A percentile compares a stretch with the other conserved stretches of the same genome.
Evolutionary conservation across 768 basidiomycete genomes (phyloP).

Genomic region (Auriscalpium microsporum): DNA sequence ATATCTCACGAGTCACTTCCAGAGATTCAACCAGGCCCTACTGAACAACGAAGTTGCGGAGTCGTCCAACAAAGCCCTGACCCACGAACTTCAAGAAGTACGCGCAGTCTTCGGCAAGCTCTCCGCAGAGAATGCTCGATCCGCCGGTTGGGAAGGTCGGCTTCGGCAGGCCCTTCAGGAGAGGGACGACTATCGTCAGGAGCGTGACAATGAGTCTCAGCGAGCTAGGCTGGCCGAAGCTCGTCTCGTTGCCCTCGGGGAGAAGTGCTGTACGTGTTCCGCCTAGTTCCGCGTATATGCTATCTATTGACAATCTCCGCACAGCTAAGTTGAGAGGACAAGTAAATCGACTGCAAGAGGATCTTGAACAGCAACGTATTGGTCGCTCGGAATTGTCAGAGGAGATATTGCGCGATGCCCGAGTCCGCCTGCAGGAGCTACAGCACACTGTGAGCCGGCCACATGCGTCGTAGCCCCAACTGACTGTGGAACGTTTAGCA

Average conservation of each 20-base stretch:
- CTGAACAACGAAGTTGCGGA: conserved; percentile 79
- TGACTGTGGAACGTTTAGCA: not conserved
- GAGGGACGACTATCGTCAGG: conserved; percentile 78
- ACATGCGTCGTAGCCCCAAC: not conserved
- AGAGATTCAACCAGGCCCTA: conserved; percentile 74
- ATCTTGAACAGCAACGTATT: conserved; percentile 50
- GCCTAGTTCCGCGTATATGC: too few species aligned
- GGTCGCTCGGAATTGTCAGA: conserved; percentile 61
- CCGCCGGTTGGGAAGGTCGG: conserved; percentile 62
- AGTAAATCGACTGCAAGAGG: conserved; percentile 53
- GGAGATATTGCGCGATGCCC: conserved; percentile 56
- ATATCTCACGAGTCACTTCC: conserved; percentile 1
- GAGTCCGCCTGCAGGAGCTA: conserved; percentile 51
- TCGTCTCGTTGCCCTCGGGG: conserved; percentile 52
- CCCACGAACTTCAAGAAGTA: conserved; percentile 70
- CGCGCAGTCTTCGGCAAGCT: conserved; percentile 58
- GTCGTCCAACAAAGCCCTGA: conserved; percentile 61
- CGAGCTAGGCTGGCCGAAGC: conserved; percentile 62
- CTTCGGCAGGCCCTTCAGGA: conserved; percentile 61
- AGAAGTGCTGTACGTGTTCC: conserved; percentile 49
- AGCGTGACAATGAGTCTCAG: conserved; percentile 63
- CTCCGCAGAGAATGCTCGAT: conserved; percentile 59
- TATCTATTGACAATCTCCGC: not conserved
- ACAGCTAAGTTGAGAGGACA: conserved; percentile 65
- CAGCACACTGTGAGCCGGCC: conserved; percentile 42